Base-by-base conservation (phyloP, 2,329 filamentous ascomycete species). In the Cercospora berteroae region DNA sequence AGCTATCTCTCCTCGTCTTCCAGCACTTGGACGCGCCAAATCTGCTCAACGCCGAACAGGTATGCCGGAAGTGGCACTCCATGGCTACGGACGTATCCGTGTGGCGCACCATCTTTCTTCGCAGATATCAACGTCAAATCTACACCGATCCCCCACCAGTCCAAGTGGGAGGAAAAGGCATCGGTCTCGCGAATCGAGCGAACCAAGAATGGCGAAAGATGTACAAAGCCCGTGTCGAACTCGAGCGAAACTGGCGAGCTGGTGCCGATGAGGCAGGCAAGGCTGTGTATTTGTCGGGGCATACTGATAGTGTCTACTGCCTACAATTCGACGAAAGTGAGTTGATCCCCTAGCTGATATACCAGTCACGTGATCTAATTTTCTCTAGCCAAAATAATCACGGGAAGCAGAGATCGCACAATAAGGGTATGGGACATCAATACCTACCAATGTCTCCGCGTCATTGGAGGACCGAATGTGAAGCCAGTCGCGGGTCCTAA, bases 381-480 rank as follows among this genome's bases (percentile, higher is more conserved):
- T 3, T 13, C 12, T 36, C 3, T 13, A 36, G 36, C 4, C 77
- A 99, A 98, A 80, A 97, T 98, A 76, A 94, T 99, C 72, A 98
- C 95, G 2, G 95, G 95, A 29, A 97, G 94, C 9, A 90, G 95
- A 69, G 95, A 99, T 80, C 92, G 92, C 77, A 98, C 95, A 0
- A 95, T 99, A 73, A 91, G 95, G 60, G 88, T 99, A 33, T 99
- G 95, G 95, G 93, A 98, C 79, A 91, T 97, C 82, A 89, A 91
- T 73, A 96, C 92, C 9, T 90, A 93, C 77, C 85, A 91, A 72
- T 99, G 95, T 79, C 85, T 88, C 62, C 89, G 94, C 67, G 87
- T 98, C 57, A 94, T 99, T 73, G 94, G 94, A 1, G 85, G 86
- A 5, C 91, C 93, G 1, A 88, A 88, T 1, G 87, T 82, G 65